These are phyloP conservation scores for Trichoderma reesei DNA, from an alignment of 495 filamentous ascomycete genomes.

Conservation along the genomic window DNA sequence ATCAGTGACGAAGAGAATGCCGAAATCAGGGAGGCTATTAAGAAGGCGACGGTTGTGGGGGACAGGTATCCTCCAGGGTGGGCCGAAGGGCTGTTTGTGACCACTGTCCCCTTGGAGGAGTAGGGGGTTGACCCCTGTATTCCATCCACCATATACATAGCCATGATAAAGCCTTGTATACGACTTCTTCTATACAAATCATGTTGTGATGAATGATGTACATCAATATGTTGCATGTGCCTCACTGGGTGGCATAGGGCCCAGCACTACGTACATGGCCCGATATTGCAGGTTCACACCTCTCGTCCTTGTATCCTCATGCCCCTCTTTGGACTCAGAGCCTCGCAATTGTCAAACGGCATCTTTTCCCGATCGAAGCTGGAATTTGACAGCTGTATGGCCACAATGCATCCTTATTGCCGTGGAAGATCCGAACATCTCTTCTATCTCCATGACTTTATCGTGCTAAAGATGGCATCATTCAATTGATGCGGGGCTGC, in stretches of 20 bases:
- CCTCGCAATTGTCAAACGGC: too few relatives aligned
- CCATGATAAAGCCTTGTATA: background rate
- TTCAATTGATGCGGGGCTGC: background rate
- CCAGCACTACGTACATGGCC: too few relatives aligned
- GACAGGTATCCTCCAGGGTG: background rate
- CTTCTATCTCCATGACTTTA: background rate
- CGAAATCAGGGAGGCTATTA: constrained; percentile 26
- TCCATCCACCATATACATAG: background rate
- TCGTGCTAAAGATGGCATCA: constrained; percentile 2
- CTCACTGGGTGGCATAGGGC: too few relatives aligned
- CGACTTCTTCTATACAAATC: too few relatives aligned
- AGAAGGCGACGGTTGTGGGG: background rate
- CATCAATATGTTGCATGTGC: too few relatives aligned
- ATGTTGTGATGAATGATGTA: too few relatives aligned
- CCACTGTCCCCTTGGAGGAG: background rate
- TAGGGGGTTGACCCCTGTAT: background rate
- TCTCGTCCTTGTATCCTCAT: too few relatives aligned
- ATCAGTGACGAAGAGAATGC: constrained; percentile 36
- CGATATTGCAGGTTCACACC: too few relatives aligned
- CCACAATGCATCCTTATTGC: background rate
- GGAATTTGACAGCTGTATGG: too few relatives aligned
- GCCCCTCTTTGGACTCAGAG: too few relatives aligned
- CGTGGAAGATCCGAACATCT: background rate
- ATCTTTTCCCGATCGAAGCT: too few relatives aligned
- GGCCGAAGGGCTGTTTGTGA: background rate